These are phyloP conservation scores for Mrakia blollopis DNA, from an alignment of 768 basidiomycete genomes.

Conservation along the genomic window DNA sequence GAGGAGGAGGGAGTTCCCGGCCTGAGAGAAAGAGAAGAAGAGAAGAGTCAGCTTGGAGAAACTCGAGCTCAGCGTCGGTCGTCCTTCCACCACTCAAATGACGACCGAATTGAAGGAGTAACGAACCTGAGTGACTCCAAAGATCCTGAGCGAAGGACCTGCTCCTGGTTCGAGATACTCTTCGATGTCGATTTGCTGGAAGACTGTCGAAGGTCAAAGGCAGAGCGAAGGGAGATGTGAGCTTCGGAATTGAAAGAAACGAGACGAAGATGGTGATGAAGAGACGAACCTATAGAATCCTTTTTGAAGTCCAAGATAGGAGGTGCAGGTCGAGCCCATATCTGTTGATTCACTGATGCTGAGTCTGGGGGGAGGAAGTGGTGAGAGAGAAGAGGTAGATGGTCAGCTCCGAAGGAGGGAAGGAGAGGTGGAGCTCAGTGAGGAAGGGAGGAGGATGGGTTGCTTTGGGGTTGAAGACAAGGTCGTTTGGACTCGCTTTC, in stretches of 20 bases:
- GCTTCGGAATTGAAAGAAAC: not conserved
- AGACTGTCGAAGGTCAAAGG: constrained; percentile 53
- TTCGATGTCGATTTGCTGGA: constrained; percentile 95
- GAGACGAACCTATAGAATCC: constrained; percentile 65
- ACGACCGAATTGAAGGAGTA: not conserved
- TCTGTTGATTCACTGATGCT: constrained; percentile 38
- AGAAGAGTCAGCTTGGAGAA: not conserved
- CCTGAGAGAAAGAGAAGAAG: constrained; percentile 47
- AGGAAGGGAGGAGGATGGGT: not conserved
- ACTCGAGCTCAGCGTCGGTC: not conserved
- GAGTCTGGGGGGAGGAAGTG: not conserved
- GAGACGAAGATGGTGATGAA: not conserved
- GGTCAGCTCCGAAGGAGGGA: not conserved
- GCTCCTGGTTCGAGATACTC: constrained; percentile 55
- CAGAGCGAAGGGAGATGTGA: not conserved
- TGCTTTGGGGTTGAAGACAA: not conserved
- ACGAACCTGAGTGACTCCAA: constrained; percentile 69
- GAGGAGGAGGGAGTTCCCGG: constrained; percentile 82
- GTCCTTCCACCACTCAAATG: not conserved
- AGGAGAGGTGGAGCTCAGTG: not conserved
- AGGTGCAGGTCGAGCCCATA: constrained; percentile 46
- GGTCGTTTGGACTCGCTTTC: constrained; percentile 34
- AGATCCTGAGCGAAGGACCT: constrained; percentile 60
- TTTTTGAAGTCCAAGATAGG: constrained; percentile 55
- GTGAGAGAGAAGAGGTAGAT: not conserved